Evolutionary conservation across 768 basidiomycete species (phyloP).

Genomic region (Cyathus striatus): DNA sequence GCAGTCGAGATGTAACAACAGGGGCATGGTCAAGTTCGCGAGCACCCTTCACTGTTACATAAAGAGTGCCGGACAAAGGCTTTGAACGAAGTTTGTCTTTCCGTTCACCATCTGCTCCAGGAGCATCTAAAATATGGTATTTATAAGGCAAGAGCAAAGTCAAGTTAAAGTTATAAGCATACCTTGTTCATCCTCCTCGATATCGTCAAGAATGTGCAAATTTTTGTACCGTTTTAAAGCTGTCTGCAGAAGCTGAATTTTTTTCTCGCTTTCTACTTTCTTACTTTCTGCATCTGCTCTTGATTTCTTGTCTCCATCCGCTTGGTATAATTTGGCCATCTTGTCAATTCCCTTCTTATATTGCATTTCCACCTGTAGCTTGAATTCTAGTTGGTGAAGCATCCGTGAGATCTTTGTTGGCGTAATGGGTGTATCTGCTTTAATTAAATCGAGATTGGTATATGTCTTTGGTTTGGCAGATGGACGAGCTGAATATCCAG

Average conservation of each 20-base stretch:
- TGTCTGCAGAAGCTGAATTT: slow-evolving; percentile 87
- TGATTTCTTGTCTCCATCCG: slow-evolving; percentile 96
- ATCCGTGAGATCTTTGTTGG: slow-evolving; percentile 95
- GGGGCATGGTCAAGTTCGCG: slow-evolving; percentile 95
- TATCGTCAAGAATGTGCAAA: slow-evolving; percentile 87
- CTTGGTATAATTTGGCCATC: slow-evolving; percentile 95
- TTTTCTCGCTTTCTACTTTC: slow-evolving; percentile 91
- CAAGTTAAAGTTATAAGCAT: slow-evolving; percentile 8
- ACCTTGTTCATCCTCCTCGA: slow-evolving; percentile 80
- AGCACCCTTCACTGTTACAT: slow-evolving; percentile 83
- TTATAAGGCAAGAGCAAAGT: slow-evolving; percentile 1
- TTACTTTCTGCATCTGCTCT: slow-evolving; percentile 92
- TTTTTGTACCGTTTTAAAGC: slow-evolving; percentile 97
- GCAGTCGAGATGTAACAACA: slow-evolving; percentile 52
- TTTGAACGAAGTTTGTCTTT: slow-evolving; percentile 93
- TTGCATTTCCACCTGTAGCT: slow-evolving; percentile 96
- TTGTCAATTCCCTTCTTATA: slow-evolving; percentile 98
- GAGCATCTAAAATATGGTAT: slow-evolving; percentile 25
- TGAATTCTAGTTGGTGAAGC: slow-evolving; percentile 99
- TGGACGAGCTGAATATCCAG: slow-evolving; percentile 28
- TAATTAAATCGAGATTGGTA: slow-evolving; percentile 89
- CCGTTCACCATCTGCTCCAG: slow-evolving; percentile 73
- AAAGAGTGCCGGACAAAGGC: slow-evolving; percentile 88
- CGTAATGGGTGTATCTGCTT: slow-evolving; percentile 95
- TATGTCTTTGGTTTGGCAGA: slow-evolving; percentile 59